Base-by-base conservation (phyloP, 345 rosid species). In the Capsella bursapastoris region DNA sequence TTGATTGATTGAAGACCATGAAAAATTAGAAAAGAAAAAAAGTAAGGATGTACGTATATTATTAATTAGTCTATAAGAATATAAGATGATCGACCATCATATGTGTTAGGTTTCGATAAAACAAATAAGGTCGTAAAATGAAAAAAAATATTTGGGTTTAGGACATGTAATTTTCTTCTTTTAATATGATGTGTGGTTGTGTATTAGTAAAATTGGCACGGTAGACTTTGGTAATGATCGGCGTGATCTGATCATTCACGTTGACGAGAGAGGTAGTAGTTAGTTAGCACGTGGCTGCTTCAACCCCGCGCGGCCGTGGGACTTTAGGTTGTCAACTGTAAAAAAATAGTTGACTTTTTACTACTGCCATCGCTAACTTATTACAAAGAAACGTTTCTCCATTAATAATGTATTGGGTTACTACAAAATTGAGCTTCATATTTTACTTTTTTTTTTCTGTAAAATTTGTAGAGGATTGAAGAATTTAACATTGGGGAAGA, bases 201-300 rank as follows among this genome's bases (percentile, higher is more conserved):
- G 22, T 18, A 18, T 18, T 18, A 18, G 22, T 18, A 18, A 18
- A 22, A 22, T 49, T 1, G 50, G 4, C 40, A 52, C 69, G 51
- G 56, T 56, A 22, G 77, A 43, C 50, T 32, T 51, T 15, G 50
- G 51, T 43, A 41, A 22, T 45, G 56, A 64, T 31, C 72, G 78
- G 58, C 16, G 59, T 67, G 52, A 61, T 68, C 31, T 68, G 57
- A 75, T 67, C 47, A 50, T 31, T 22, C 18, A 61, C 62, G 52
- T 76, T 68, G 65, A 63, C 66, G 37, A 45, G 60, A 62, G 57
- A 22, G 25, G 25, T 22, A 22, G 25, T 22, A 22, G 11, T 61
- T 61, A 43, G 44, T 34, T 62, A 45, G 66, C 80, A 77, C 61
- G 80, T 70, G 76, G 57, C 59, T 45, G 15, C 51, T 52, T 52